Evolutionary conservation across 208 protist genomes (phyloP).

Genomic region (Phytomonas francai): DNA sequence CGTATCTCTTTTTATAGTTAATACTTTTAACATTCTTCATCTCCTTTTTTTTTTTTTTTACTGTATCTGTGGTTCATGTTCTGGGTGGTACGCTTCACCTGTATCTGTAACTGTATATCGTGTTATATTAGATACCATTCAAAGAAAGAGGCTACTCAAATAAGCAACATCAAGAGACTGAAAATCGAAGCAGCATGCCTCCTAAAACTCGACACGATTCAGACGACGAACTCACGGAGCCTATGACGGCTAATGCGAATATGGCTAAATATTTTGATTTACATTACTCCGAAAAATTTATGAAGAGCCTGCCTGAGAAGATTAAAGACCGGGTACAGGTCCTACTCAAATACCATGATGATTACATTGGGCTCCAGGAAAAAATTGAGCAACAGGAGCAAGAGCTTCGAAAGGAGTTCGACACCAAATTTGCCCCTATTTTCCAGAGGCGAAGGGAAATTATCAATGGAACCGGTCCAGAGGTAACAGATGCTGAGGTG

Average conservation of each 20-base stretch:
- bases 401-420: conserved; percentile 60
- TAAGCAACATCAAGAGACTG: not conserved
- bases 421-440: conserved; percentile 53
- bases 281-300: conserved; percentile 75
- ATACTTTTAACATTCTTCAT: conserved; percentile 3
- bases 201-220: conserved; percentile 24
- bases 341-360: conserved; percentile 62
- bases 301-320: conserved; percentile 71
- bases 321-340: conserved; percentile 73
- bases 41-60: conserved; percentile 1
- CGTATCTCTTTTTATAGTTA: not conserved
- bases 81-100: not conserved
- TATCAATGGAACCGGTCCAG: conserved; percentile 38
- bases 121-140: not conserved
- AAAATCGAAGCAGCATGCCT: conserved; percentile 24
- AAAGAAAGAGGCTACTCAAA: not conserved
- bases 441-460: conserved; percentile 68
- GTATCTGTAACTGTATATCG: not conserved
- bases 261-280: conserved; percentile 64
- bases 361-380: conserved; percentile 47
- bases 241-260: conserved; percentile 20
- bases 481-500: conserved; percentile 61
- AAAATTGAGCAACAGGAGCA: conserved; percentile 60
- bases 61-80: not conserved
- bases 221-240: conserved; percentile 24